Base-by-base conservation (phyloP, 1,284 basidiomycete species). In the Mycosarcoma maydis region DNA sequence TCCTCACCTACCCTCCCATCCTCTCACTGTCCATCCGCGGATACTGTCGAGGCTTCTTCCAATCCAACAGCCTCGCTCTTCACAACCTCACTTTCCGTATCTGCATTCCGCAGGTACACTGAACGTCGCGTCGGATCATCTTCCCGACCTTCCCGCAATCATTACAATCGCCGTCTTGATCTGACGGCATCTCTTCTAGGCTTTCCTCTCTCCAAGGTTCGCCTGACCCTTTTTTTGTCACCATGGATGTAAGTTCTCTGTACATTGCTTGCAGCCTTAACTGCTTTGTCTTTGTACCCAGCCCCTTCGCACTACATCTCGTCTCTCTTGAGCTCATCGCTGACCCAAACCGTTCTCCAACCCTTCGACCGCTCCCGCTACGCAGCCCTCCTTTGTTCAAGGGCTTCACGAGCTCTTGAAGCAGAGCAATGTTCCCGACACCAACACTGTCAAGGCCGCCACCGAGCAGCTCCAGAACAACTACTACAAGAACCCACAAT, bases 401-500 rank as follows among this genome's bases (percentile, higher is more conserved):
- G 73, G 73, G 33, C 59, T 81, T 33, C 77, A 81, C 51, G 60
- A 64, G 53, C 66, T 80, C 46, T 57, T 81, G 39, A 73, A 80
- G 71, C 78, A 80, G 66, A 72, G 69, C 59, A 76, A 70, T 59
- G 76, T 80, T 22, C 80, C 80, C 11, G 80, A 81, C 61, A 80
- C 80, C 29, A 68, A 61, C 49, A 67, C 73, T 14, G 76, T 81
- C 57, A 78, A 80, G 65, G 69, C 77, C 16, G 76, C 95, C 7
- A 99, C 95, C 14, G 88, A 92, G 17, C 88, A 89, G 75, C 86
- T 99, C 19, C 79, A 80, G 58, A 76, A 77, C 43, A 68, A 65
- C 39, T 77, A 75, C 85, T 97, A 93, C 88, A 94, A 92, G 85
- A 89, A 90, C 80, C 87, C 93, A 16, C 85, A 87, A 84, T 96